Evolutionary conservation across 1,284 basidiomycete species (phyloP).

Genomic region (Ustilago loliicola): DNA sequence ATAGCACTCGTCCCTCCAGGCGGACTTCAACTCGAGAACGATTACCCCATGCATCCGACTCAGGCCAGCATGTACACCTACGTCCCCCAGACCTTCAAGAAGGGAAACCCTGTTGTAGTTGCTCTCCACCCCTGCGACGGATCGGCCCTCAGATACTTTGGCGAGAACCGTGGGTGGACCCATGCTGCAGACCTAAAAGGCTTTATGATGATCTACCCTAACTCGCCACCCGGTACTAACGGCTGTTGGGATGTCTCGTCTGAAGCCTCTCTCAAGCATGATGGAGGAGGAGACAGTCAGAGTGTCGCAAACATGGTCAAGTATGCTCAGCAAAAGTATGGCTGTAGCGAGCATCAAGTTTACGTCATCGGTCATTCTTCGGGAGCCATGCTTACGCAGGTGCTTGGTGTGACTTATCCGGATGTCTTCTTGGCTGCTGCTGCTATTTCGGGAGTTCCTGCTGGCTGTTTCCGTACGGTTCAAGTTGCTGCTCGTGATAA

Average conservation of each 20-base stretch:
- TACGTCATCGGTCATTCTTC: slow-evolving; percentile 20
- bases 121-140: slow-evolving; percentile 40
- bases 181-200: slow-evolving; percentile 31
- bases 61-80: slow-evolving; percentile 31
- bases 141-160: slow-evolving; percentile 17
- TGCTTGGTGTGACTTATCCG: slow-evolving; percentile 14
- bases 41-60: slow-evolving; percentile 22
- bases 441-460: slow-evolving; percentile 29
- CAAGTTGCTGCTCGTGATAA: slow-evolving; percentile 10
- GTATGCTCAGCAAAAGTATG: slow-evolving; percentile 28
- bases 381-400: slow-evolving; percentile 31
- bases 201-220: slow-evolving; percentile 29
- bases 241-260: slow-evolving; percentile 34
- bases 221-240: slow-evolving; percentile 12
- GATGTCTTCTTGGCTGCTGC: slow-evolving; percentile 20
- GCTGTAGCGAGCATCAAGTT: slow-evolving; percentile 10
- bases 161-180: slow-evolving; percentile 25
- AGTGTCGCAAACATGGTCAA: slow-evolving; percentile 32
- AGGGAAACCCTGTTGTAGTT: slow-evolving; percentile 31
- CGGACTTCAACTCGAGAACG: slow-evolving; percentile 22
- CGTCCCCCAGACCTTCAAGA: slow-evolving; percentile 36
- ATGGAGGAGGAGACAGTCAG: slow-evolving; percentile 25
- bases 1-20: no score
- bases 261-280: slow-evolving; percentile 21
- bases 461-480: slow-evolving; percentile 21